phyloP scores from a whole-genome alignment of 2,329 filamentous ascomycete species.

The Cytospora paraplurivora region DNA sequence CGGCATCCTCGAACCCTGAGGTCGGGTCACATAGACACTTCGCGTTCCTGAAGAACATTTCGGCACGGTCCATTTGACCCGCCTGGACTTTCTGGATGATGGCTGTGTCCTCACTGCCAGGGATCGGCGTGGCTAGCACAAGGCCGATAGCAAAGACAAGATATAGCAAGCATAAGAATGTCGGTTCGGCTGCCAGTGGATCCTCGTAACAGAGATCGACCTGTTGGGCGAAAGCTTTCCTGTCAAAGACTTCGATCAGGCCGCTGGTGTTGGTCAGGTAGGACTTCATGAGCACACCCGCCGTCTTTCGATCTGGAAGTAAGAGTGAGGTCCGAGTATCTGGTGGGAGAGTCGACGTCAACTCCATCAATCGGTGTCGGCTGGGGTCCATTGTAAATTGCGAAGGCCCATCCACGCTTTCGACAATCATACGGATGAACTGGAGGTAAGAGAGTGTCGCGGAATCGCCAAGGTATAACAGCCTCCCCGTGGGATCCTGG shows the following conservation, averaged over 20 bases:
- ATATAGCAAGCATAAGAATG: slow-evolving; percentile 61
- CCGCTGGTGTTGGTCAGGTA: slow-evolving; percentile 67
- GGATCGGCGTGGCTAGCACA: slow-evolving; percentile 56
- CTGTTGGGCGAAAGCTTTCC: slow-evolving; percentile 48
- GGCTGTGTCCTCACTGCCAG: slow-evolving; percentile 50
- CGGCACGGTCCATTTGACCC: slow-evolving; percentile 55
- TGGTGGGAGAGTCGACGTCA: slow-evolving; percentile 49
- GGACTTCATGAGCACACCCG: slow-evolving; percentile 56
- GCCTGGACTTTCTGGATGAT: slow-evolving; percentile 53
- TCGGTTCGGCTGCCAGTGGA: slow-evolving; percentile 51
- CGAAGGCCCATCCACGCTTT: slow-evolving; percentile 55
- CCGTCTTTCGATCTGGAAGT: slow-evolving; percentile 57
- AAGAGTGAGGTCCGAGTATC: slow-evolving; percentile 52
- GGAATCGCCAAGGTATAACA: slow-evolving; percentile 67
- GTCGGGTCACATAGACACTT: slow-evolving; percentile 51
- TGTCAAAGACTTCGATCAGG: slow-evolving; percentile 62
- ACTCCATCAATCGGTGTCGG: slow-evolving; percentile 59
- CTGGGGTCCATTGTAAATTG: slow-evolving; percentile 60
- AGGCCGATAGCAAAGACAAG: slow-evolving; percentile 66
- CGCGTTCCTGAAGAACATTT: slow-evolving; percentile 64
- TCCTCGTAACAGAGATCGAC: slow-evolving; percentile 58
- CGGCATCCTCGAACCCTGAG: slow-evolving; percentile 59
- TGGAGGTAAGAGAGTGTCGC: slow-evolving; percentile 63
- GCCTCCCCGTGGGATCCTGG: slow-evolving; percentile 58
- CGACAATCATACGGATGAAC: slow-evolving; percentile 61